These are phyloP conservation scores for Gonium pectorale DNA, from an alignment of 139 green algal species.

Conservation along the genomic window DNA sequence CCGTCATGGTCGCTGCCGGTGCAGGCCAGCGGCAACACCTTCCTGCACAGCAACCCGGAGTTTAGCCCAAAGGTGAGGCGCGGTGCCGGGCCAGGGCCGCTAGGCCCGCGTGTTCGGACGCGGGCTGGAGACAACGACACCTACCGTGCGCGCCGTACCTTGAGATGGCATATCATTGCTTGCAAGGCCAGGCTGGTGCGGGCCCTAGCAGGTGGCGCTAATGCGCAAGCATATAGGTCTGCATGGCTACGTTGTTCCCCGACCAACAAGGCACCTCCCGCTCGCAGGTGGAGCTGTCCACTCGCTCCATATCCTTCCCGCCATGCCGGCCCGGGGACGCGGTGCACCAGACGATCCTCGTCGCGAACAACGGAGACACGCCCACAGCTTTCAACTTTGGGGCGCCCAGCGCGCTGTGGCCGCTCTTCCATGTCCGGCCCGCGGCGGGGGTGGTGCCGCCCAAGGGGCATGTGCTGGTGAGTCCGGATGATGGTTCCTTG, in stretches of 20 bases:
- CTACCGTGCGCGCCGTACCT: too few relatives aligned
- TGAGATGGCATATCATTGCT: too few relatives aligned
- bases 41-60: slow-evolving; percentile 64
- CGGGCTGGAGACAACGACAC: too few relatives aligned
- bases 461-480: slow-evolving; percentile 71
- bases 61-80: slow-evolving; percentile 55
- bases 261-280: slow-evolving; percentile 10
- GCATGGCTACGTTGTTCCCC: too few relatives aligned
- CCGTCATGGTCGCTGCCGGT: slow-evolving; percentile 43
- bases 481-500: too few relatives aligned
- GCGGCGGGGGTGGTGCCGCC: slow-evolving; percentile 56
- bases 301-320: slow-evolving; percentile 63
- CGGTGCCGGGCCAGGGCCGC: too few relatives aligned
- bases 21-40: slow-evolving; percentile 68
- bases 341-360: slow-evolving; percentile 66
- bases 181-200: too few relatives aligned
- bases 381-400: slow-evolving; percentile 66
- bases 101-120: too few relatives aligned
- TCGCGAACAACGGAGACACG: slow-evolving; percentile 80
- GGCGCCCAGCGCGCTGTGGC: background rate
- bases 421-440: slow-evolving; percentile 48
- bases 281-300: slow-evolving; percentile 57
- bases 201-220: too few relatives aligned
- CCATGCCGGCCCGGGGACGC: slow-evolving; percentile 55
- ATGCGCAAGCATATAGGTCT: too few relatives aligned